Base-by-base conservation (phyloP, 352 stramenopile genomes). In the Globisporangium parvum region DNA sequence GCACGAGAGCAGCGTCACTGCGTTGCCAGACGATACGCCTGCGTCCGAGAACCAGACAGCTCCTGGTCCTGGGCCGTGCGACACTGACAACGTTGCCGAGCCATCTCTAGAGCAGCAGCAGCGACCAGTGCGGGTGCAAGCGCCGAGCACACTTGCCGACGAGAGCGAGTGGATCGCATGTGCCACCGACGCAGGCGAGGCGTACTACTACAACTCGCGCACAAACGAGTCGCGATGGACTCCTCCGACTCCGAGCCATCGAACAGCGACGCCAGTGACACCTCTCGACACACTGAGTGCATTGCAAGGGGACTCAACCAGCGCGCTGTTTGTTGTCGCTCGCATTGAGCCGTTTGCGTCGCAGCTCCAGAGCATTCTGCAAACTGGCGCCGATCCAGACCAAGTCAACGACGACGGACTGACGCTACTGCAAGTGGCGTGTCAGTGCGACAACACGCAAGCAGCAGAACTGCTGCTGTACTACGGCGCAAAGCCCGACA, bases 201-300 rank as follows among this genome's bases (percentile, higher is more conserved):
- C 68, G 20, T 92, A 92, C 54, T 91, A 87, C 65, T 92, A 88
- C 66, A 92, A 90, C 31, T 51, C 65, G 0, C 51, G 48, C 3
- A 87, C 75, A 0, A 66, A 85, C 0, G 71, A 74, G 20, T 90
- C 78, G 0, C 81, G 84, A 31, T 92, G 81, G 81, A 73, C 69
- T 14, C 65, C 66, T 5, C 81, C 79, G 0, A 18, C 24, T 3
- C 39, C 39, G 24, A 47, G n/a, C 18, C 20, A 24, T 55, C 26
- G 10, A 33, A 57, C 14, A 18, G 14, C 11, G 5, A 9, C 12
- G 10, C 15, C 40, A 60, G 24, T 39, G 54, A 3, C 5, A 23
- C 26, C 21, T 20, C 4, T 9, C 28, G 18, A 20, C 21, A 28
- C 26, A 23, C 18, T 26, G 21, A 17, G 24, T 14, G 31, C 24